Conservation (phyloP, 805 yeast genomes). For the Starmera pachycereana region DNA sequence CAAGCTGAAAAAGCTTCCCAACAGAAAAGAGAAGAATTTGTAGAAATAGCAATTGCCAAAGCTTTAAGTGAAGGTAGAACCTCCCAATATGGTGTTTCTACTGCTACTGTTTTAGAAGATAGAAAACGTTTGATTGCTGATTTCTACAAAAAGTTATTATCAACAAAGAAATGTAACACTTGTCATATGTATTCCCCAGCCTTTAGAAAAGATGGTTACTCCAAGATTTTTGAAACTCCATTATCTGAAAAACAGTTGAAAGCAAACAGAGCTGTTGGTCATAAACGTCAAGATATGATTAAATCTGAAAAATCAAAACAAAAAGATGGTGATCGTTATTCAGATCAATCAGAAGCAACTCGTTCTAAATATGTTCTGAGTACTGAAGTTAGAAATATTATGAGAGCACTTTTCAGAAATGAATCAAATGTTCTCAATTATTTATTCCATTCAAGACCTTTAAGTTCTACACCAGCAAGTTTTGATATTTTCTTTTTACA, state of each 20-base stretch:
- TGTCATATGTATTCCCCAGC: constrained; percentile 94
- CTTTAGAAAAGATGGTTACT: constrained; percentile 89
- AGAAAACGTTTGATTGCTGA: constrained; percentile 67
- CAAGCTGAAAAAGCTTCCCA: constrained; percentile 36
- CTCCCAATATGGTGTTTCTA: constrained; percentile 53
- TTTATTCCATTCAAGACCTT: constrained; percentile 78
- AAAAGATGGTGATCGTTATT: constrained; percentile 16
- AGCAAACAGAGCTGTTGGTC: constrained; percentile 77
- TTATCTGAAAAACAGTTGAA: constrained; percentile 72
- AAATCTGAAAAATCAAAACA: constrained; percentile 15
- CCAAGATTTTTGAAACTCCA: constrained; percentile 85
- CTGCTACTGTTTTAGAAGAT: constrained; percentile 82
- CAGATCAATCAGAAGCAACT: constrained; percentile 26
- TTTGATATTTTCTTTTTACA: constrained; percentile 89
- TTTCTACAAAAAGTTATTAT: constrained; percentile 60
- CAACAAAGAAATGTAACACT: constrained; percentile 86
- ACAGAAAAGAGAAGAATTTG: constrained; percentile 57
- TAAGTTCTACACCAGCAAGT: constrained; percentile 30
- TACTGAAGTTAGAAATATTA: constrained; percentile 73
- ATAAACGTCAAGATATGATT: constrained; percentile 62
- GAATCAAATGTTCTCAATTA: constrained; percentile 63
- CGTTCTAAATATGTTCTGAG: constrained; percentile 84
- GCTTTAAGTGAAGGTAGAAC: constrained; percentile 75
- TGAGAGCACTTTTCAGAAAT: constrained; percentile 62
- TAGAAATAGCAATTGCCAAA: constrained; percentile 54